These are phyloP conservation scores for Saksenaea vasiformis DNA, from an alignment of 371 early-diverging fungal genomes.

Conservation along the genomic window DNA sequence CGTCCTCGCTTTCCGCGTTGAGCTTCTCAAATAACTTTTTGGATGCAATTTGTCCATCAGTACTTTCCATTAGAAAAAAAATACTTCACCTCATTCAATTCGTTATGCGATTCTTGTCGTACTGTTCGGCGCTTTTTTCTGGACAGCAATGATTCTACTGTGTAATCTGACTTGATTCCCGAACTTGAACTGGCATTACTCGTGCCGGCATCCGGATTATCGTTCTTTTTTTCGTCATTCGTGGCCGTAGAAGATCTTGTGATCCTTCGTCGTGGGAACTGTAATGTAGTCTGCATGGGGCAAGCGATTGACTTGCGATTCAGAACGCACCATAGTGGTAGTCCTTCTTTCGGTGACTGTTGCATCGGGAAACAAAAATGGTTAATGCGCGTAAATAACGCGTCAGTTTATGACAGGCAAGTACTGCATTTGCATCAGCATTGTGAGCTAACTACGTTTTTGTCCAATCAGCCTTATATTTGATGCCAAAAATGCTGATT, in stretches of 20 bases:
- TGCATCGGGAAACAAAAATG: too few species aligned
- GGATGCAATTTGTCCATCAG: not conserved
- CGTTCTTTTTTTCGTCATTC: not conserved
- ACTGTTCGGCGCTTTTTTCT: conserved; percentile 12
- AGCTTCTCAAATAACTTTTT: conserved; percentile 15
- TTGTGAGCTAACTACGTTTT: too few species aligned
- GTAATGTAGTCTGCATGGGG: not conserved
- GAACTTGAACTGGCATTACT: not conserved
- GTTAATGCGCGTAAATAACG: too few species aligned
- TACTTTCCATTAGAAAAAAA: not conserved
- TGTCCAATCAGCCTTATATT: too few species aligned
- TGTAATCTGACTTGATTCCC: not conserved
- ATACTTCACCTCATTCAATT: conserved; percentile 7
- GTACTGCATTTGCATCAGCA: too few species aligned
- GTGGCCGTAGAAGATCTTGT: not conserved
- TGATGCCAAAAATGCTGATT: too few species aligned
- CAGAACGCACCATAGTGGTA: too few species aligned
- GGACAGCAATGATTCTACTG: conserved; percentile 6
- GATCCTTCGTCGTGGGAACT: not conserved
- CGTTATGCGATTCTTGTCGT: not conserved
- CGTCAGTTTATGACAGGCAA: too few species aligned
- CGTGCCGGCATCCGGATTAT: not conserved
- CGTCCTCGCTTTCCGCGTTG: conserved; percentile 2
- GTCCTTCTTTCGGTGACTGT: too few species aligned
- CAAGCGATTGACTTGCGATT: not conserved